A percentile compares a stretch with the other conserved stretches of the same genome.
Conservation (phyloP, 1,139 yeast species). For the Scheffersomyces illinoinensis region DNA sequence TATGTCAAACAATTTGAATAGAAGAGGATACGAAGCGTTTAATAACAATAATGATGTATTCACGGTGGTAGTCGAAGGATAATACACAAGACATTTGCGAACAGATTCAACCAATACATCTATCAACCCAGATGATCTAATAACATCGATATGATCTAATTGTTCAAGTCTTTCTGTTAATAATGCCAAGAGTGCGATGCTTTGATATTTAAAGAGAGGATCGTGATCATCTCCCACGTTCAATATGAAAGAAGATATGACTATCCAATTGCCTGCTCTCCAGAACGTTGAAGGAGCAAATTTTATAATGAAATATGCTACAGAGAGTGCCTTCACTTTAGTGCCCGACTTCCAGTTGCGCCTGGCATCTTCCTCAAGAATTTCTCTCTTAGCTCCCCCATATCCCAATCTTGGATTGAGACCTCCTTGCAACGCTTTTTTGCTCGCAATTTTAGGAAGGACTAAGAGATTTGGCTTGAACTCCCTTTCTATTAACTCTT, state of each 20-base stretch:
- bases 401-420: slow-evolving; percentile 31
- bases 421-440: slow-evolving; percentile 17
- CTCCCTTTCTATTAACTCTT: slow-evolving; percentile 2
- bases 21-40: slow-evolving; percentile 24
- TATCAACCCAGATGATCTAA: slow-evolving; percentile 41
- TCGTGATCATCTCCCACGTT: slow-evolving; percentile 55
- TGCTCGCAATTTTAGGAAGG: background rate
- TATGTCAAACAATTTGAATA: slow-evolving; percentile 12
- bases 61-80: slow-evolving; percentile 47
- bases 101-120: slow-evolving; percentile 43
- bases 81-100: slow-evolving; percentile 39
- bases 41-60: slow-evolving; percentile 23
- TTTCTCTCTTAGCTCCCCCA: slow-evolving; percentile 18
- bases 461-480: slow-evolving; percentile 6
- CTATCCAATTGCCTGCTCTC: slow-evolving; percentile 37
- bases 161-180: slow-evolving; percentile 3
- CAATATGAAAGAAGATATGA: slow-evolving; percentile 49
- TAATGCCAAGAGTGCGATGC: slow-evolving; percentile 34
- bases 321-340: slow-evolving; percentile 23
- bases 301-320: slow-evolving; percentile 31
- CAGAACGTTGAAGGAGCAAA: slow-evolving; percentile 12
- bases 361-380: slow-evolving; percentile 24
- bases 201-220: slow-evolving; percentile 42
- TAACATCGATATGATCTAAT: slow-evolving; percentile 6
- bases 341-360: slow-evolving; percentile 33